These are phyloP conservation scores for Maudiozyma turicensis DNA, from an alignment of 805 yeast genomes.

Conservation along the genomic window DNA sequence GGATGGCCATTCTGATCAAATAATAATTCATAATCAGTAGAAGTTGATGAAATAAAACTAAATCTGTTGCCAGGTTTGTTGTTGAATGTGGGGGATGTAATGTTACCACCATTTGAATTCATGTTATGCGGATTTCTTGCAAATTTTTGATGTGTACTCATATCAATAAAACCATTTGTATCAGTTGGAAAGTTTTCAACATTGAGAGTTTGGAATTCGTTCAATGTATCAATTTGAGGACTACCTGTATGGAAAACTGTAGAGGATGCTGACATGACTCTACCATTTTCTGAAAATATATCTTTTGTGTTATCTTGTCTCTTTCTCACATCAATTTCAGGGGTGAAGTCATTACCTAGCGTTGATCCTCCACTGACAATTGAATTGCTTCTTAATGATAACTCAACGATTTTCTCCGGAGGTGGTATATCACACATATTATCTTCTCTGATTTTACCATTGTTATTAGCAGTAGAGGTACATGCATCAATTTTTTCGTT, in stretches of 20 bases:
- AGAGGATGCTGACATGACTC: constrained; percentile 5
- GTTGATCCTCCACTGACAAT: constrained; percentile 2
- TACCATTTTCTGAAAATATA: background rate
- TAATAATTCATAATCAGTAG: constrained; percentile 21
- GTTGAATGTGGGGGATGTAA: constrained; percentile 6
- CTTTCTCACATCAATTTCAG: background rate
- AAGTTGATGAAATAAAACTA: constrained; percentile 26
- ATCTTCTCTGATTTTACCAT: background rate
- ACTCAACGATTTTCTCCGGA: background rate
- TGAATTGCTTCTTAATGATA: background rate
- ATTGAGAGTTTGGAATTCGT: constrained; percentile 5
- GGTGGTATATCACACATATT: background rate
- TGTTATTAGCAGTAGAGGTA: background rate
- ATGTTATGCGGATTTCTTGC: constrained; percentile 6
- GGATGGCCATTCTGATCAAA: constrained; percentile 5
- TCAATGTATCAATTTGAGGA: background rate
- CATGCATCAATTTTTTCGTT: background rate
- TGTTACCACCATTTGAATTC: constrained; percentile 5
- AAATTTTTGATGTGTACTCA: background rate
- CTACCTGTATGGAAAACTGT: constrained; percentile 3
- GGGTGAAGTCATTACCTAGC: background rate
- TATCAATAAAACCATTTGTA: constrained; percentile 7
- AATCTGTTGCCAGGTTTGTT: constrained; percentile 15
- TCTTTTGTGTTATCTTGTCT: background rate
- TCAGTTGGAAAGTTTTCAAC: constrained; percentile 4